Evolutionary conservation across 257 asterid genomes (phyloP).

Genomic region (Nicotiana undulata): DNA sequence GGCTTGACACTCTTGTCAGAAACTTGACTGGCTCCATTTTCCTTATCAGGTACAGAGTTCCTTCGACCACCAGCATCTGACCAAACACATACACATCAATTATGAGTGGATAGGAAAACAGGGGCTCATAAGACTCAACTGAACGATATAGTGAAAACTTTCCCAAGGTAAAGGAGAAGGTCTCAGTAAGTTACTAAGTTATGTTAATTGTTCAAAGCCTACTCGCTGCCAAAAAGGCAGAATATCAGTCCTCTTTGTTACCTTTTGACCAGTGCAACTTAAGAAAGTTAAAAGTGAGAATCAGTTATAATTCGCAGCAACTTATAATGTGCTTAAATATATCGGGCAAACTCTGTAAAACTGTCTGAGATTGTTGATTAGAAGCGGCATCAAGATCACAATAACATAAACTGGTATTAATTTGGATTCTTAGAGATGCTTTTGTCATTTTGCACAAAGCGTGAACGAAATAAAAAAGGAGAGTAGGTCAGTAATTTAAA

Average conservation of each 20-base stretch:
- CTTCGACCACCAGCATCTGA: constrained; percentile 49
- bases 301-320: background rate
- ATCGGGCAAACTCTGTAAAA: background rate
- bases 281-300: background rate
- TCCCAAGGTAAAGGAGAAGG: background rate
- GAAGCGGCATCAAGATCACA: background rate
- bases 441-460: background rate
- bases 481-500: background rate
- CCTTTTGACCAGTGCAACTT: background rate
- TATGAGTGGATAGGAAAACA: constrained; percentile 6
- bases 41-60: constrained; percentile 42
- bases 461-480: background rate
- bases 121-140: background rate
- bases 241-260: background rate
- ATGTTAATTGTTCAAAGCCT: background rate
- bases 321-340: background rate
- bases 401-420: background rate
- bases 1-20: constrained; percentile 36
- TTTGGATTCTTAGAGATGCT: background rate
- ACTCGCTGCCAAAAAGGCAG: background rate
- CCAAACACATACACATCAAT: constrained; percentile 27
- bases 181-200: background rate
- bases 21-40: constrained; percentile 29
- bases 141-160: background rate
- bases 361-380: background rate